phyloP scores from a whole-genome alignment of 2,329 filamentous ascomycete species.

The Aspergillus sp. region DNA sequence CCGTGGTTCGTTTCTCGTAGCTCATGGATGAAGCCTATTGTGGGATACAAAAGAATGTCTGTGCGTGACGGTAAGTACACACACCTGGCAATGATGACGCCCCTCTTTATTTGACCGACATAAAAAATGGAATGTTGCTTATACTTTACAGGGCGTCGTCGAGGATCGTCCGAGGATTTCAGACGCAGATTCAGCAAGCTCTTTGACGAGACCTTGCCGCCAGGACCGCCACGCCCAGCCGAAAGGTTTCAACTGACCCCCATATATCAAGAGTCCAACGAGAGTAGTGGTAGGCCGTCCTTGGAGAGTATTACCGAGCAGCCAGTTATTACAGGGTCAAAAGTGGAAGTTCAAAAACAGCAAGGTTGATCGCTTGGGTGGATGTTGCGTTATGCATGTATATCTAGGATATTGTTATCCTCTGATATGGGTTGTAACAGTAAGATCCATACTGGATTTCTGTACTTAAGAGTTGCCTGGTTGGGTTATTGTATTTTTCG shows the following conservation, averaged over 20 bases:
- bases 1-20: constrained; percentile 17
- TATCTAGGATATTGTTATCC: constrained; percentile 13
- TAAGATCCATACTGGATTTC: background rate
- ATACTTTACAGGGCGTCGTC: constrained; percentile 18
- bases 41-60: constrained; percentile 12
- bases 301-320: background rate
- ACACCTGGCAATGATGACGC: background rate
- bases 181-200: constrained; percentile 33
- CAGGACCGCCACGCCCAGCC: constrained; percentile 18
- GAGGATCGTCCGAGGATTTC: constrained; percentile 33
- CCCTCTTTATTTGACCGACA: background rate
- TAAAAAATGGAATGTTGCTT: background rate
- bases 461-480: background rate
- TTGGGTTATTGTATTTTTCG: background rate
- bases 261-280: constrained; percentile 9
- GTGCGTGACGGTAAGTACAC: constrained; percentile 12
- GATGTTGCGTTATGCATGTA: constrained; percentile 4
- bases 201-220: constrained; percentile 31
- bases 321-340: background rate
- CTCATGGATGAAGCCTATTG: constrained; percentile 23
- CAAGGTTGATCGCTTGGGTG: background rate
- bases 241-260: constrained; percentile 27
- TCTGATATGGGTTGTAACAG: constrained; percentile 5
- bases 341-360: background rate
- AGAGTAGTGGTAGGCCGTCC: constrained; percentile 1